Percentiles rank a stretch among this genome's conserved stretches.
Conservation (phyloP, 129 eudicot genomes). For the Chrysanthemum seticuspe region DNA sequence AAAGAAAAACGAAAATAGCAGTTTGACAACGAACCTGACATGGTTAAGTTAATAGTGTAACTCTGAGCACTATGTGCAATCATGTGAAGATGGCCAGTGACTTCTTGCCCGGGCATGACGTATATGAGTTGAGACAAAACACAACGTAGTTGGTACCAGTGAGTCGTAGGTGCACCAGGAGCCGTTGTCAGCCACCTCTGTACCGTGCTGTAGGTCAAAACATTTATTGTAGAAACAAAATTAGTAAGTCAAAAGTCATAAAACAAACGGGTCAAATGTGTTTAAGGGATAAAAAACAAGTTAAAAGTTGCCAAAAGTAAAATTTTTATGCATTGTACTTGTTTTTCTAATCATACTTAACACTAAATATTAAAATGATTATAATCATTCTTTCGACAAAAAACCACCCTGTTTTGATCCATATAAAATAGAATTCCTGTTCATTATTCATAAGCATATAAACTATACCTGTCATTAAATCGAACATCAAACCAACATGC, state of each 20-base stretch:
- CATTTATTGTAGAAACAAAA: neutral
- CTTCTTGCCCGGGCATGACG: no score
- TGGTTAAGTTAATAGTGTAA: slow-evolving; percentile 51
- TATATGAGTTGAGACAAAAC: slow-evolving; percentile 57
- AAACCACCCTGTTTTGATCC: no score
- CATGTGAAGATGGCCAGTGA: no score
- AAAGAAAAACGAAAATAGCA: neutral
- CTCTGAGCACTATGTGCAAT: no score
- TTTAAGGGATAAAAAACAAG: neutral
- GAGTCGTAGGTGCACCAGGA: slow-evolving; percentile 98
- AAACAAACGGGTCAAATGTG: neutral
- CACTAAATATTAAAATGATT: neutral
- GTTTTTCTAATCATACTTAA: neutral
- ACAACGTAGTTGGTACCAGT: slow-evolving; percentile 89
- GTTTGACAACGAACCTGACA: slow-evolving; percentile 65
- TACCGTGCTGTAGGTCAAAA: slow-evolving; percentile 51
- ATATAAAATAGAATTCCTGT: neutral
- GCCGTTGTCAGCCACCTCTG: slow-evolving; percentile 96
- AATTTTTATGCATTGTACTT: neutral
- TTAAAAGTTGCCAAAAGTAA: no score
- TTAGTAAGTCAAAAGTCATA: no score
- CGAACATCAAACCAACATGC: slow-evolving; percentile 99
- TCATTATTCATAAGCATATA: neutral
- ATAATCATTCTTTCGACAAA: neutral
- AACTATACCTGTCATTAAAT: slow-evolving; percentile 77